Base-by-base conservation (phyloP, 1,139 yeast species). In the Sugiyamaella castrensis region DNA sequence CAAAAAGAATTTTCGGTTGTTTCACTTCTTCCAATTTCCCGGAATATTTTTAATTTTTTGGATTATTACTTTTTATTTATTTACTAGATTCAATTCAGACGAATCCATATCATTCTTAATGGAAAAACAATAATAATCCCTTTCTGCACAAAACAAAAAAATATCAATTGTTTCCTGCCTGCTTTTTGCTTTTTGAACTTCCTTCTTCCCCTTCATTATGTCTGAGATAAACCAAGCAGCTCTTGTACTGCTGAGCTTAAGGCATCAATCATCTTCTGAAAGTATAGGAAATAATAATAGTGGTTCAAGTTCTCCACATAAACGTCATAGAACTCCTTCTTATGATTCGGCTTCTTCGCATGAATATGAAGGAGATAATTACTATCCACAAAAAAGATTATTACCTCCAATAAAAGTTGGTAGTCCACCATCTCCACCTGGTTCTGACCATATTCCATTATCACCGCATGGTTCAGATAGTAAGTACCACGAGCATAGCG, bases 191-290 rank as follows among this genome's bases (percentile, higher is more conserved):
- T 19, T 19, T 19, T 19, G 24, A 19, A 19, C 3, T 19, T 19
- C 24, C 24, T n/a, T n/a, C n/a, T n/a, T n/a, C n/a, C n/a, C n/a
- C 3, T 19, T 19, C 24, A 19, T 19, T 15, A 39, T 46, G 50
- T 45, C 52, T 26, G 52, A 49, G 26, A 47, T 49, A 8, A 40
- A 49, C 29, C 47, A 41, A 10, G 52, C 52, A 27, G 52, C 52
- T 10, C 10, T 49, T 42, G 52, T 49, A 15, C 47, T 49, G 27
- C 36, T 49, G 28, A 49, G 52, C 36, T 44, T 49, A 15, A 47
- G 52, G 13, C 47, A 45, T 12, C 12, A 49, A 28, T 26, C 48
- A 9, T 19, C 36, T 15, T 37, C 47, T 2, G 32, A 30, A 12
- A 37, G 35, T 9, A 35, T 26, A 27, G 16, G 33, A 12, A 26